These are phyloP conservation scores for Malus orientalis DNA, from an alignment of 306 rosid species.

Conservation along the genomic window DNA sequence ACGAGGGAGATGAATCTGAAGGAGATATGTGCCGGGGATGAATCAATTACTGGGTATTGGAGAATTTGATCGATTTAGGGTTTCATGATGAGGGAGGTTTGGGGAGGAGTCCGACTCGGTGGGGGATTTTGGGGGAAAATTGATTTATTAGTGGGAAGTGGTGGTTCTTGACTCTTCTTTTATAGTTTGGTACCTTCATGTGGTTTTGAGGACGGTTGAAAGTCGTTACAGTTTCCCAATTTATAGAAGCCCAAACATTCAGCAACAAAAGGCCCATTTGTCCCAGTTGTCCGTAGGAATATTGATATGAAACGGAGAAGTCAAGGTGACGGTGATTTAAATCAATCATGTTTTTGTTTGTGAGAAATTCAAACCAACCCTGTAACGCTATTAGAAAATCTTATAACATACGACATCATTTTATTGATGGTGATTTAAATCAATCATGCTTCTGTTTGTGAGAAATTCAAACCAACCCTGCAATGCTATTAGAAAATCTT, in stretches of 20 bases:
- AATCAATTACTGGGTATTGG: not conserved
- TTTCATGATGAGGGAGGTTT: constrained; percentile 10
- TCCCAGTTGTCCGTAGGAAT: not conserved
- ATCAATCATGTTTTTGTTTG: too few species aligned
- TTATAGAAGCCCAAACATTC: not conserved
- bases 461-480: too few species aligned
- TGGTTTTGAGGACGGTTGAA: not conserved
- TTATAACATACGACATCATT: too few species aligned
- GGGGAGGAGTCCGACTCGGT: not conserved
- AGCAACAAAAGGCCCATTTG: not conserved
- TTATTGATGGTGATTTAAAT: too few species aligned
- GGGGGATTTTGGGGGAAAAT: not conserved
- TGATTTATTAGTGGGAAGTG: not conserved
- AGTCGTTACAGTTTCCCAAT: not conserved
- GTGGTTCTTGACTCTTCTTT: not conserved
- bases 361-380: too few species aligned
- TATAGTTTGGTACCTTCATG: not conserved
- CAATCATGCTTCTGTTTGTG: too few species aligned
- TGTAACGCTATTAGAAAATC: too few species aligned
- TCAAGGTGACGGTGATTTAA: too few species aligned
- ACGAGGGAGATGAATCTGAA: constrained; percentile 24
- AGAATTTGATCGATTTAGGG: constrained; percentile 24
- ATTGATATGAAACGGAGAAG: too few species aligned
- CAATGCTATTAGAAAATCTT: too few species aligned
- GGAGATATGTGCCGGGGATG: not conserved